These are phyloP conservation scores for slime mould (Dictyostelium discoideum) DNA, from an alignment of 78 protist genomes.

Conservation along the genomic window dicty_2.7 NC_007089.4:87501-88000, in stretches of 20 bases:
- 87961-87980: too few species aligned
- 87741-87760: conserved; percentile 40
- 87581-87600: conserved; percentile 13
- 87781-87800: not conserved
- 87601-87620: conserved; percentile 74
- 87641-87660: conserved; percentile 45
- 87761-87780: not conserved
- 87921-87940: too few species aligned
- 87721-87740: conserved; percentile 37
- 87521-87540: conserved; percentile 65
- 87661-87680: conserved; percentile 36
- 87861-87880: too few species aligned
- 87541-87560: conserved; percentile 29
- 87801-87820: not conserved
- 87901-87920: too few species aligned
- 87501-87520: conserved; percentile 52
- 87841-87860: too few species aligned
- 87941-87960: too few species aligned
- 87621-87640: conserved; percentile 19
- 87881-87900: too few species aligned
- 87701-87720: conserved; percentile 39
- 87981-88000: too few species aligned
- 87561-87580: conserved; percentile 38
- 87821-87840: not conserved
- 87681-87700: conserved; percentile 75